Conservation (phyloP, 2,329 filamentous ascomycete species). For the Fusarium sp. region DNA sequence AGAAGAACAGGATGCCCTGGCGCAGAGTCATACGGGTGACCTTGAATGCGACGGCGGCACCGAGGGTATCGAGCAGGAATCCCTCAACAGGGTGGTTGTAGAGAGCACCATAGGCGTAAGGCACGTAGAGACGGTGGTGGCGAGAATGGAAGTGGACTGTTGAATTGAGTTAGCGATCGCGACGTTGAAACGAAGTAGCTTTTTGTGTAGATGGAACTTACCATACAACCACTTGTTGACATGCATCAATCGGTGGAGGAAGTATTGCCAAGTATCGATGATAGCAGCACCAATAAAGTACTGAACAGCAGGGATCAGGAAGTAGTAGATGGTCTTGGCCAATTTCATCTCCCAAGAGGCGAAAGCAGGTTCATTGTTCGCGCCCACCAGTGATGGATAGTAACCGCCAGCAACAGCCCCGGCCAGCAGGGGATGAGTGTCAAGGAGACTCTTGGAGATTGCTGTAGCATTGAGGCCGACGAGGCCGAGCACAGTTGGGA, state of each 20-base stretch:
- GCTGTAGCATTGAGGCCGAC: conserved; percentile 79
- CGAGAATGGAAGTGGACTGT: conserved; percentile 88
- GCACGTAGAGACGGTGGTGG: conserved; percentile 96
- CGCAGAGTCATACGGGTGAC: conserved; percentile 81
- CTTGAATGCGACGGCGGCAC: conserved; percentile 85
- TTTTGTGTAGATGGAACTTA: conserved; percentile 56
- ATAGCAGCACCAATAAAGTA: conserved; percentile 77
- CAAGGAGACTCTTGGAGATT: conserved; percentile 77
- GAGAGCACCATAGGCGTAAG: conserved; percentile 94
- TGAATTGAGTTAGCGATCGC: conserved; percentile 8
- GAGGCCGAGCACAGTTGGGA: conserved; percentile 75
- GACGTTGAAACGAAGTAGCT: not conserved
- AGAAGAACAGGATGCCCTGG: conserved; percentile 90
- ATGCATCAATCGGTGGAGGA: conserved; percentile 95
- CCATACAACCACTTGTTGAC: conserved; percentile 97
- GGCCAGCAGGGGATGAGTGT: conserved; percentile 76
- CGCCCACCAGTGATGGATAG: conserved; percentile 75
- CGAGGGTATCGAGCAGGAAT: conserved; percentile 90
- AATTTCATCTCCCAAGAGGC: conserved; percentile 80
- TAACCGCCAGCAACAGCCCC: conserved; percentile 80
- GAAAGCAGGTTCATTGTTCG: conserved; percentile 74
- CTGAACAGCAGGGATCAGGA: conserved; percentile 78
- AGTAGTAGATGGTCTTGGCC: conserved; percentile 82
- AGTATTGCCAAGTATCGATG: conserved; percentile 98
- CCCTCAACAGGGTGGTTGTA: conserved; percentile 98